Base-by-base conservation (phyloP, 495 filamentous ascomycete species). In the Aspergillus haitiensis region DNA sequence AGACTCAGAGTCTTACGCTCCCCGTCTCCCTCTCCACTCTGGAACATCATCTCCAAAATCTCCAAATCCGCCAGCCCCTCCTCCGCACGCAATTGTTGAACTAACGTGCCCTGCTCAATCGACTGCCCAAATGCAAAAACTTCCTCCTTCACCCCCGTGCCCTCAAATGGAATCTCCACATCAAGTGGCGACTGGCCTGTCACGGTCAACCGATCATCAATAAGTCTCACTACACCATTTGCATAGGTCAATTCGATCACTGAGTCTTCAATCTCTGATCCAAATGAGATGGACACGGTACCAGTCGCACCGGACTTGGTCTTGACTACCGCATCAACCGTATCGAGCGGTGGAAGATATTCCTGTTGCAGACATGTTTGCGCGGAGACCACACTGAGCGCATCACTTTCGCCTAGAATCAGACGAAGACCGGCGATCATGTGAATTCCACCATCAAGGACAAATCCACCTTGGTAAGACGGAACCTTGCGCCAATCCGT, bases 361-460 rank as follows among this genome's bases (percentile, higher is more conserved):
- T 72, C 62, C 62, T 86, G 81, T 42, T 85, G 71, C 55, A 82
- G 78, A 39, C 77, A 65, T 4, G 86, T 84, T 59, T 87, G 85
- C 1, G 86, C 87, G 4, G 82, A 78, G 11, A 89, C 63, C 39
- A 71, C 73, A 2, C 71, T 76, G 16, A 80, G 64, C 42, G 62
- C 72, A 39, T 77, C 72, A 15, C 78, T 70, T 13, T 70, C 62
- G 5, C 83, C 85, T 2, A 92, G 71, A 47, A 93, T 68, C 45
- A 84, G 65, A 47, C 87, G 74, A 8, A 87, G 72, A 0, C 74
- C 87, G 15, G 90, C 90, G 34, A 86, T 74, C 56, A 82, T 84
- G 67, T 93, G 90, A 7, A 94, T 84, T 3, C 90, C 89, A 4
- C 86, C 90, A 61, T 93, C 90, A 1, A 93, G 75, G 16, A 92